Percentiles rank a stretch among this genome's conserved stretches.
Conservation (phyloP, 176 grass and related monocot species). For the Zizania latifolia region DNA sequence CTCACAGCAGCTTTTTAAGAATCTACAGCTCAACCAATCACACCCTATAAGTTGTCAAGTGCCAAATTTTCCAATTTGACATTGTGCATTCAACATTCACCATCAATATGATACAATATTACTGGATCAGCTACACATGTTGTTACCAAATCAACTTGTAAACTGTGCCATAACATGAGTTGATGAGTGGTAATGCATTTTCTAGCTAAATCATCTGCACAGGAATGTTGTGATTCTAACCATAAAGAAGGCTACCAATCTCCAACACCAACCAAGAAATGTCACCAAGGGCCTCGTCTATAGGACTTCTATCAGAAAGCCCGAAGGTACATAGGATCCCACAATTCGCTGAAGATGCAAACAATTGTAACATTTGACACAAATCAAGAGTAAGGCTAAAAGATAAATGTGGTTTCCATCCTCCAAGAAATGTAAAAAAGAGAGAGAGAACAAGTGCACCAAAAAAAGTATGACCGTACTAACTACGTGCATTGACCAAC, state of each 20-base stretch:
- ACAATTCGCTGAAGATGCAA: not conserved
- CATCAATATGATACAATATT: not conserved
- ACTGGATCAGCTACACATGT: not conserved
- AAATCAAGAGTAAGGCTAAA: not conserved
- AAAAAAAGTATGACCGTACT: not conserved
- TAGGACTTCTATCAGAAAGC: not conserved
- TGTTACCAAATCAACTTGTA: not conserved
- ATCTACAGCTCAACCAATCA: too few species aligned
- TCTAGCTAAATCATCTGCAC: too few species aligned
- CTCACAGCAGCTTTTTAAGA: too few species aligned
- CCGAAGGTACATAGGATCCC: not conserved
- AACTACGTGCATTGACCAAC: not conserved
- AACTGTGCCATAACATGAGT: not conserved
- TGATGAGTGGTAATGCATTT: not conserved
- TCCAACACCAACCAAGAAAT: not conserved
- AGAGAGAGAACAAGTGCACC: conserved; percentile 12
- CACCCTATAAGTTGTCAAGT: not conserved
- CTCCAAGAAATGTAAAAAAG: conserved; percentile 4
- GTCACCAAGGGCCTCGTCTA: not conserved
- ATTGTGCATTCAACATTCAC: not conserved
- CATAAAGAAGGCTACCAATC: not conserved
- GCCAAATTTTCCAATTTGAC: not conserved
- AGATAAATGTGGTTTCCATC: not conserved
- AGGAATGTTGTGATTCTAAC: not conserved
- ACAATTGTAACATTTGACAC: not conserved